Evolutionary conservation across 495 filamentous ascomycete genomes (phyloP).

Genomic region (Apiosordaria backusii): DNA sequence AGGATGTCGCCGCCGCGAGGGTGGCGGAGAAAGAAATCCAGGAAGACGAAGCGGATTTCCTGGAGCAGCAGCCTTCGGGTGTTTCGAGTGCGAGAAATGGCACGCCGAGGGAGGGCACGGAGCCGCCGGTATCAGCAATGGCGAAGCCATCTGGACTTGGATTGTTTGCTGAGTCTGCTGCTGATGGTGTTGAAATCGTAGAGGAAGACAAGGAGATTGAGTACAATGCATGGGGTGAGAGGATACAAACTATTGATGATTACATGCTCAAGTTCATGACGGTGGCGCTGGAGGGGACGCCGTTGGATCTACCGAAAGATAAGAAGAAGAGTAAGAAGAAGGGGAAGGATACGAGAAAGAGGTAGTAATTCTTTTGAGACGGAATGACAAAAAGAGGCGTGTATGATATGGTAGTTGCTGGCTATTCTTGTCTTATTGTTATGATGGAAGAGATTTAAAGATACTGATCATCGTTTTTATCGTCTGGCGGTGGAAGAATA

Average conservation of each 20-base stretch:
- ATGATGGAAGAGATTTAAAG: not conserved
- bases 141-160: conserved; percentile 39
- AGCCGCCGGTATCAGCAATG: conserved; percentile 16
- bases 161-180: conserved; percentile 37
- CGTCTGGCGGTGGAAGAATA: not conserved
- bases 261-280: conserved; percentile 80
- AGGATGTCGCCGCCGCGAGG: conserved; percentile 84
- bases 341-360: conserved; percentile 21
- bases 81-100: conserved; percentile 45
- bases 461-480: not conserved
- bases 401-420: not conserved
- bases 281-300: conserved; percentile 71
- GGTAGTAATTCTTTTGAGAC: conserved; percentile 5
- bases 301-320: conserved; percentile 73
- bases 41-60: conserved; percentile 87
- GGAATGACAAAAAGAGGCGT: not conserved
- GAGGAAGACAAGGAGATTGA: conserved; percentile 45
- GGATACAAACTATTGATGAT: conserved; percentile 67
- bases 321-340: conserved; percentile 61
- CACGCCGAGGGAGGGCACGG: conserved; percentile 45
- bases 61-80: conserved; percentile 60
- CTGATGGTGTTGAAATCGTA: conserved; percentile 17
- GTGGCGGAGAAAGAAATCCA: conserved; percentile 85
- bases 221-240: conserved; percentile 52
- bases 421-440: not conserved